phyloP scores from a whole-genome alignment of 352 stramenopile species.

The Nothophytophthora sp. region DNA sequence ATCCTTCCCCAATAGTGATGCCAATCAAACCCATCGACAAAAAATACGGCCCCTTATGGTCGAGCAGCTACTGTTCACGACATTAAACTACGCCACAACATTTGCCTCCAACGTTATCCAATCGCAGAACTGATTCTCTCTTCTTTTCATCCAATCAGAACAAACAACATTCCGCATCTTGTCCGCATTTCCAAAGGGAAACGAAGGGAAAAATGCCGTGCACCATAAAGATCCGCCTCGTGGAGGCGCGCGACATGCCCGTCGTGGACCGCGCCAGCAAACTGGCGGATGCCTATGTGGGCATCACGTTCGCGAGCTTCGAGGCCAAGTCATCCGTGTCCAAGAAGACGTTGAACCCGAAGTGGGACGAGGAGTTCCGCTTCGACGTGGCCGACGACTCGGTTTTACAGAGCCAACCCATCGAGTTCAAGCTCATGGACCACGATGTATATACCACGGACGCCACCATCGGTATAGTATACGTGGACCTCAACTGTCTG shows the following conservation, averaged over 20 bases:
- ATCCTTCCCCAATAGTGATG: neutral
- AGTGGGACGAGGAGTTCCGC: slow-evolving; percentile 98
- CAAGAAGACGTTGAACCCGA: slow-evolving; percentile 94
- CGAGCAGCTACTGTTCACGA: too few species aligned
- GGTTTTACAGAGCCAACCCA: slow-evolving; percentile 97
- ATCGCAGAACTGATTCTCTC: too few species aligned
- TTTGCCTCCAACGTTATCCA: neutral
- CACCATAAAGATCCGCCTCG: slow-evolving; percentile 91
- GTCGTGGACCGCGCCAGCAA: slow-evolving; percentile 86
- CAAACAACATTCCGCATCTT: slow-evolving; percentile 10
- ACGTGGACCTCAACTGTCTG: slow-evolving; percentile 98
- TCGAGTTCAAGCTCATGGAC: slow-evolving; percentile 98
- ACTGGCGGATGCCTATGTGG: slow-evolving; percentile 85
- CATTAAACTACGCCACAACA: neutral
- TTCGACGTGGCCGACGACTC: slow-evolving; percentile 99
- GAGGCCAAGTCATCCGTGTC: slow-evolving; percentile 89
- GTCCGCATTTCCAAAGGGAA: neutral
- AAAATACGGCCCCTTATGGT: neutral
- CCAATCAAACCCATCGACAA: neutral
- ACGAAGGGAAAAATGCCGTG: slow-evolving; percentile 63
- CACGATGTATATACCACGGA: slow-evolving; percentile 94
- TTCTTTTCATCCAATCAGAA: neutral
- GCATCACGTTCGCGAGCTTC: slow-evolving; percentile 88
- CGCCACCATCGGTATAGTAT: slow-evolving; percentile 96
- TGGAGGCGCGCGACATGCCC: slow-evolving; percentile 88